Percentiles rank a stretch among this genome's conserved stretches.
phyloP scores from a whole-genome alignment of 108 stramenopile genomes.

The Nitzschia sp. region DNA sequence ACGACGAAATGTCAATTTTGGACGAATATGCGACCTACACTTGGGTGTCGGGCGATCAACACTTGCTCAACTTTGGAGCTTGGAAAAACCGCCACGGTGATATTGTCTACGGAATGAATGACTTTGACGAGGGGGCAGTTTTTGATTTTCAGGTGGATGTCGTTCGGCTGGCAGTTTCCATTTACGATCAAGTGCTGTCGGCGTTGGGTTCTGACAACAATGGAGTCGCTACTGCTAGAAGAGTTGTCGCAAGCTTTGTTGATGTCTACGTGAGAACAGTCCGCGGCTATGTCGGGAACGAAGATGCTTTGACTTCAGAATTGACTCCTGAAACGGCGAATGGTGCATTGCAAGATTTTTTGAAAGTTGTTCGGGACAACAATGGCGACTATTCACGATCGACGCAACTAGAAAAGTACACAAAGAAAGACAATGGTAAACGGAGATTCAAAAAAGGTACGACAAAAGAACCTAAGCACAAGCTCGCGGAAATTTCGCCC shows the following conservation, averaged over 20 bases:
- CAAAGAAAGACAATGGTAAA: conserved; percentile 17
- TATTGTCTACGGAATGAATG: conserved; percentile 64
- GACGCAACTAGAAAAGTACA: conserved; percentile 57
- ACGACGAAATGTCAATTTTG: background rate
- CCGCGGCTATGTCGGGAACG: conserved; percentile 52
- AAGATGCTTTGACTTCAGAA: conserved; percentile 44
- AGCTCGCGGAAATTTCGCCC: background rate
- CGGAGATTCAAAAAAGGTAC: conserved; percentile 26
- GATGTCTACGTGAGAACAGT: conserved; percentile 50
- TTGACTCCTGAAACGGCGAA: conserved; percentile 46
- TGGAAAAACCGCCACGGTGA: conserved; percentile 56
- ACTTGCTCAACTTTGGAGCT: conserved; percentile 64
- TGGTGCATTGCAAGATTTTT: conserved; percentile 45
- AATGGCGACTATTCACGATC: conserved; percentile 21
- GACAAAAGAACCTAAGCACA: conserved; percentile 22
- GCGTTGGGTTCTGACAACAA: background rate
- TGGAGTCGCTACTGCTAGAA: background rate
- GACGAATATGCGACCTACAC: conserved; percentile 27
- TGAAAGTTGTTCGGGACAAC: conserved; percentile 27
- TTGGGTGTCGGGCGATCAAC: conserved; percentile 72
- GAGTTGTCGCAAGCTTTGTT: conserved; percentile 45
- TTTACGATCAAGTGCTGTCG: conserved; percentile 20
- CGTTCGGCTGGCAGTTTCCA: conserved; percentile 53
- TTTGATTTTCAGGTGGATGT: conserved; percentile 69
- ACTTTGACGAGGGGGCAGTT: conserved; percentile 68